Percentiles rank a stretch among this genome's conserved stretches.
These are phyloP conservation scores for Vitis riparia DNA, from an alignment of 164 flowering plant genomes.

Conservation along the genomic window DNA sequence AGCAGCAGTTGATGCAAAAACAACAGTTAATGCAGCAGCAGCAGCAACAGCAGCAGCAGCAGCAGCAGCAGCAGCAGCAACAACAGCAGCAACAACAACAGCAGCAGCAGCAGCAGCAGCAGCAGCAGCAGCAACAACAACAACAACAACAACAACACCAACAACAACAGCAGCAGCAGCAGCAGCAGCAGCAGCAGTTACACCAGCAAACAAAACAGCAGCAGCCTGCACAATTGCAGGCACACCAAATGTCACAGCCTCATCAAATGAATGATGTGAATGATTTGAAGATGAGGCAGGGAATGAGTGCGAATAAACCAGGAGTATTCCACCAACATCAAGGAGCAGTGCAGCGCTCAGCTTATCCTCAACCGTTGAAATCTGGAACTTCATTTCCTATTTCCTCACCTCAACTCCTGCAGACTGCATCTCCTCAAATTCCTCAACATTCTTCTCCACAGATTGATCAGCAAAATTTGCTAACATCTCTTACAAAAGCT, in stretches of 20 bases:
- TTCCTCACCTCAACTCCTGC: slow-evolving; percentile 70
- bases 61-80: slow-evolving; percentile 23
- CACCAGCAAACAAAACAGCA: slow-evolving; percentile 42
- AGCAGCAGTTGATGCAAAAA: slow-evolving; percentile 49
- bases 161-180: slow-evolving; percentile 17
- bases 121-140: slow-evolving; percentile 21
- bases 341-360: slow-evolving; percentile 46
- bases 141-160: slow-evolving; percentile 30
- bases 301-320: slow-evolving; percentile 41
- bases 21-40: slow-evolving; percentile 38
- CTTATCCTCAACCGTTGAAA: slow-evolving; percentile 61
- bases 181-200: slow-evolving; percentile 20
- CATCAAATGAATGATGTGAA: slow-evolving; percentile 63
- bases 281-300: slow-evolving; percentile 66
- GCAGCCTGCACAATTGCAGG: slow-evolving; percentile 44
- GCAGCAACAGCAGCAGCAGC: slow-evolving; percentile 34
- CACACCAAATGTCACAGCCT: slow-evolving; percentile 58
- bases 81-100: slow-evolving; percentile 34
- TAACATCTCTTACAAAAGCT: slow-evolving; percentile 49
- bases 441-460: slow-evolving; percentile 80
- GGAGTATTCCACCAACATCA: slow-evolving; percentile 66
- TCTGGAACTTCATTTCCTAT: slow-evolving; percentile 59
- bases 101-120: slow-evolving; percentile 38
- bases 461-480: slow-evolving; percentile 74
- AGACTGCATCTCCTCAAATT: slow-evolving; percentile 72